Evolutionary conservation across 2,329 filamentous ascomycete species (phyloP), one percentile per base, ranked within the genome.

Genomic region (Ceratocystis diversiconidia): DNA sequence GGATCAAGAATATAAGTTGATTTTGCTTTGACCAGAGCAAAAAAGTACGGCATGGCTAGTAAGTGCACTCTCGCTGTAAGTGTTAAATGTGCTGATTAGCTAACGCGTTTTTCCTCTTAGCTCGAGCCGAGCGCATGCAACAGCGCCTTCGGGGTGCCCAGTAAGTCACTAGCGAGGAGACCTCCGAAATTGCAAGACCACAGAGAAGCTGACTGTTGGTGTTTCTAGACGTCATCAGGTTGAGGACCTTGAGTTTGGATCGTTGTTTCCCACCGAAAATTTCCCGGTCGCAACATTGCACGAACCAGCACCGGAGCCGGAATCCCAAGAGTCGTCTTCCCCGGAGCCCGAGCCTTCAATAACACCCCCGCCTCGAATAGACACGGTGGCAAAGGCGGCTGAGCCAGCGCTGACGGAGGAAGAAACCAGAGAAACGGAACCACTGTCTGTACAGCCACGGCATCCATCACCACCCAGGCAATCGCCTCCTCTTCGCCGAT

Each of bases 91-190:
- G 17, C 36, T 2, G 36, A 19, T 8, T 10, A 22, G 17, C 48
- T 52, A 52, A 52, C 19, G 22, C 25, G 48, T 15, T 52, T 22
- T 36, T 19, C 30, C 6, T 4, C 17, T 12, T 61, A 82, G 80
- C 78, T 71, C 82, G 84, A 70, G 81, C 83, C 70, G 82, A 85
- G 72, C 82, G 83, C 71, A 79, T 86, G 76, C 82, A 83, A 69
- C 79, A 85, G 75, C 83, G 84, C 72, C 80, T 87, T 72, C 83
- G 84, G 68, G 84, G 84, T 68, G 83, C 84, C 52, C 82, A 83
- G 83, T 85, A 77, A 69, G 80, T 73, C 12, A 32, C 1, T 15
- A 8, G 36, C 28, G 15, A 48, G 52, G 30, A 62, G 67, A 41
- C 57, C 66, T 61, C 43, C 12, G 19, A 46, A n/a, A n/a, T 61